Base-by-base conservation (phyloP, 768 basidiomycete genomes). In the Mycena capillaripes region DNA sequence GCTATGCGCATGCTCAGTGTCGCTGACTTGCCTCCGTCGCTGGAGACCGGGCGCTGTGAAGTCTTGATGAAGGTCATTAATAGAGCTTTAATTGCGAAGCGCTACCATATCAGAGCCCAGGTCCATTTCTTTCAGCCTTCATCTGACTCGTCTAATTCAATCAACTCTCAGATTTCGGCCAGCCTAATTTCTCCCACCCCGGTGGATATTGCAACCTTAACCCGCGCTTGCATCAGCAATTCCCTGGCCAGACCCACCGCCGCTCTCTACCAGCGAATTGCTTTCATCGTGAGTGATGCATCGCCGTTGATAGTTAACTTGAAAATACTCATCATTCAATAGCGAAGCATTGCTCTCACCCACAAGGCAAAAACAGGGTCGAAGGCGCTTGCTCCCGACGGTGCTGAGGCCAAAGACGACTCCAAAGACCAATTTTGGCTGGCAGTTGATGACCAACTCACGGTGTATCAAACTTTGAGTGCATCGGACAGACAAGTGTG, bases 201-300 rank as follows among this genome's bases (percentile, higher is more conserved):
- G 25, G 12, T 6, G 19, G 48, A 68, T 36, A 68, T 68, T 21
- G 66, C 66, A 7, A 52, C n/a, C 11, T 46, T 68, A 0, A 57
- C 66, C 5, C 57, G 57, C 8, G 2, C n/a, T 12, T 68, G 66
- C 58, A 68, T 68, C 25, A 23, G 46, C 2, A 27, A 29, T 10
- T 57, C 66, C 7, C 16, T 30, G 1, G 44, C 32, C 66, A 34
- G 32, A 44, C 21, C 66, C 30, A 67, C 56, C 0, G 56, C 44
- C 19, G 42, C 42, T 19, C 11, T 67, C 21, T 67, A 67, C 50
- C 66, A 58, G 32, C 55, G 66, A 0, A 40, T 67, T 11, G 53
- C 48, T 2, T 30, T 63, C n/a, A 34, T 63, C 4, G 62, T 63
- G 21, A 36, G 36, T 36, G 55, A 23, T 11, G 25, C 4, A 21